A percentile compares a stretch with the other conserved stretches of the same genome.
phyloP scores from a whole-genome alignment of 1,284 basidiomycete genomes.

The Cutaneotrichosporon spelunceum region DNA sequence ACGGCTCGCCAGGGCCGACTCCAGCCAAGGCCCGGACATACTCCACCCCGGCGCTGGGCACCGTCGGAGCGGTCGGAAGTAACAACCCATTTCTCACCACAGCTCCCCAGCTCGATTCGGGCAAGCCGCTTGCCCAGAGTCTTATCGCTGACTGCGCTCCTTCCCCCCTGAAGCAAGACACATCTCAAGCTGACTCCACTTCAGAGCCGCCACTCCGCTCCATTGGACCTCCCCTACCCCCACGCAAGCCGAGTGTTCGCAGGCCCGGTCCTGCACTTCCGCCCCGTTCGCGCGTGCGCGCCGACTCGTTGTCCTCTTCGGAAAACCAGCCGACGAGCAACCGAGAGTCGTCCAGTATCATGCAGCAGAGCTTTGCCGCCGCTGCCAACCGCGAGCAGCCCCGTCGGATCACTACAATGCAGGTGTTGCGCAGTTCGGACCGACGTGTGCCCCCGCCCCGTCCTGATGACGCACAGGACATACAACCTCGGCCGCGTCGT shows the following conservation, averaged over 20 bases:
- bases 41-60: constrained; percentile 2
- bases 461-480: neutral
- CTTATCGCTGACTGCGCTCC: neutral
- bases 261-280: constrained; percentile 11
- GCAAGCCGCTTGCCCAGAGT: neutral
- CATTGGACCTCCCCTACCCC: constrained; percentile 21
- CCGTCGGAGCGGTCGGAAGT: constrained; percentile 10
- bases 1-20: constrained; percentile 12
- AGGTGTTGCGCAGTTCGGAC: constrained; percentile 23
- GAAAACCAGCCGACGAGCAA: constrained; percentile 23
- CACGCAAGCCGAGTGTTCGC: constrained; percentile 20
- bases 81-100: constrained; percentile 21
- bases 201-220: neutral
- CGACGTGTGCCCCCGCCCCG: neutral
- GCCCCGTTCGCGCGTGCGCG: neutral
- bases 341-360: constrained; percentile 17
- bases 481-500: neutral
- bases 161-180: neutral
- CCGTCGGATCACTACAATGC: constrained; percentile 4
- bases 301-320: constrained; percentile 17
- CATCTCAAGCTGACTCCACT: neutral
- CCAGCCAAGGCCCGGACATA: constrained; percentile 18
- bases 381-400: constrained; percentile 13
- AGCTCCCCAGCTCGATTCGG: neutral
- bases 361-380: constrained; percentile 24